Evolutionary conservation across 495 filamentous ascomycete genomes (phyloP).

Genomic region (Xylaria grammica): DNA sequence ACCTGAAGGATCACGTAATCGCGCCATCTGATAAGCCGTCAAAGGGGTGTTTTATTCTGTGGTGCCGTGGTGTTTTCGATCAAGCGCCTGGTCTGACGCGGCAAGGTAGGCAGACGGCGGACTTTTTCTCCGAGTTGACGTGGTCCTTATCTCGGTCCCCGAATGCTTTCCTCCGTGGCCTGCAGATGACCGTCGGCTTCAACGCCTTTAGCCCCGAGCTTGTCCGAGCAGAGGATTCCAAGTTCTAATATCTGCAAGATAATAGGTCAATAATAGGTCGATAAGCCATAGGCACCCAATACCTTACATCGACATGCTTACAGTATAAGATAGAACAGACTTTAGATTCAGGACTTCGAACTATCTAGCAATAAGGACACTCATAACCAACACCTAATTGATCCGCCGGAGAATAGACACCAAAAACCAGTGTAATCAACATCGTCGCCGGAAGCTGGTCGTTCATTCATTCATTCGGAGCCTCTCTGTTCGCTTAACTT

Average conservation of each 20-base stretch:
- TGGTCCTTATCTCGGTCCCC: conserved; percentile 16
- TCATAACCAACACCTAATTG: neutral
- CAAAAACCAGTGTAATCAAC: neutral
- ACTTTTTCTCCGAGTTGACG: neutral
- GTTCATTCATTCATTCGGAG: neutral
- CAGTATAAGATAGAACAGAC: neutral
- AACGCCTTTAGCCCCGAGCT: conserved; percentile 35
- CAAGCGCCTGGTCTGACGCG: neutral
- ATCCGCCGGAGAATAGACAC: neutral
- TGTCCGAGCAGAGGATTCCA: neutral
- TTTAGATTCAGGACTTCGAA: neutral
- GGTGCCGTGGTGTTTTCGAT: neutral
- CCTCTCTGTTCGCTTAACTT: neutral
- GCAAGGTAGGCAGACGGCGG: neutral
- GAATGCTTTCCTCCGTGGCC: conserved; percentile 22
- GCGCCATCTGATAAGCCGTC: conserved; percentile 17
- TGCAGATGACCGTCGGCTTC: conserved; percentile 24
- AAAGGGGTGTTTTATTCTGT: neutral
- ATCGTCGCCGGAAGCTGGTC: neutral
- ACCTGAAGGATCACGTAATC: neutral
- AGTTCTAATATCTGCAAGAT: neutral
- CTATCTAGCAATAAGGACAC: neutral
- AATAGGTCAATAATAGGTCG: no score
- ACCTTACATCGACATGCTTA: neutral
- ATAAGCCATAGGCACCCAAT: no score